A percentile compares a stretch with the other conserved stretches of the same genome.
These are phyloP conservation scores for Talaromyces funiculosus DNA, from an alignment of 2,329 filamentous ascomycete species.

Conservation along the genomic window DNA sequence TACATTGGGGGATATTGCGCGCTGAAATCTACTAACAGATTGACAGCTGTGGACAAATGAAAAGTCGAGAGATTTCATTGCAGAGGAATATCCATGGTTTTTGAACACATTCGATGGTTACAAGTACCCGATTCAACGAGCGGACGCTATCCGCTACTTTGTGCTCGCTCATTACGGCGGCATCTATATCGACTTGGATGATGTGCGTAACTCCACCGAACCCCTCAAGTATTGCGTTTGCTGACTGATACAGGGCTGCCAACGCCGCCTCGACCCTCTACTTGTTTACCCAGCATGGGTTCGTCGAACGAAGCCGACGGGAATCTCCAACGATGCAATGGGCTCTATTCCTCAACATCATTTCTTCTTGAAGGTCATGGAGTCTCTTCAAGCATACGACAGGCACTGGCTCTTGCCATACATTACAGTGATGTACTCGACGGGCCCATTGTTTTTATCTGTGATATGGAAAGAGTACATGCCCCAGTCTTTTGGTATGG, in stretches of 20 bases:
- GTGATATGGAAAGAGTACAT: slow-evolving; percentile 72
- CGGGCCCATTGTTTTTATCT: slow-evolving; percentile 69
- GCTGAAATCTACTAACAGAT: slow-evolving; percentile 16
- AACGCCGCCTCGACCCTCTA: slow-evolving; percentile 61
- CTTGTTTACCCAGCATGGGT: slow-evolving; percentile 65
- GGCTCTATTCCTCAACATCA: slow-evolving; percentile 66
- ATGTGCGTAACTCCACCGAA: slow-evolving; percentile 39
- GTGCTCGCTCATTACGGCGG: slow-evolving; percentile 71
- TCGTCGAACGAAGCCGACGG: slow-evolving; percentile 66
- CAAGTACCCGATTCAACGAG: slow-evolving; percentile 68
- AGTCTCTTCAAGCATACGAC: slow-evolving; percentile 62
- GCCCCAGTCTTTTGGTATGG: slow-evolving; percentile 34
- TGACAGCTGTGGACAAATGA: slow-evolving; percentile 69
- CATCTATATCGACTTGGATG: slow-evolving; percentile 75
- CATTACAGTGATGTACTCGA: slow-evolving; percentile 74
- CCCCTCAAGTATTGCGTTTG: neutral
- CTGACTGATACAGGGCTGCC: slow-evolving; percentile 52
- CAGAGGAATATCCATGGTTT: slow-evolving; percentile 70
- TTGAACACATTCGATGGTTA: slow-evolving; percentile 69
- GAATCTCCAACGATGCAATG: slow-evolving; percentile 78
- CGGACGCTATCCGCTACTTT: slow-evolving; percentile 75
- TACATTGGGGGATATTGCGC: neutral
- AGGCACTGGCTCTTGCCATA: slow-evolving; percentile 65
- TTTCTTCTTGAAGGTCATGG: slow-evolving; percentile 66
- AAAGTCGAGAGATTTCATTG: slow-evolving; percentile 64